Percentiles rank a stretch among this genome's conserved stretches.
Evolutionary conservation across 805 yeast species (phyloP).

Genomic region (Danielia reshetovae): DNA sequence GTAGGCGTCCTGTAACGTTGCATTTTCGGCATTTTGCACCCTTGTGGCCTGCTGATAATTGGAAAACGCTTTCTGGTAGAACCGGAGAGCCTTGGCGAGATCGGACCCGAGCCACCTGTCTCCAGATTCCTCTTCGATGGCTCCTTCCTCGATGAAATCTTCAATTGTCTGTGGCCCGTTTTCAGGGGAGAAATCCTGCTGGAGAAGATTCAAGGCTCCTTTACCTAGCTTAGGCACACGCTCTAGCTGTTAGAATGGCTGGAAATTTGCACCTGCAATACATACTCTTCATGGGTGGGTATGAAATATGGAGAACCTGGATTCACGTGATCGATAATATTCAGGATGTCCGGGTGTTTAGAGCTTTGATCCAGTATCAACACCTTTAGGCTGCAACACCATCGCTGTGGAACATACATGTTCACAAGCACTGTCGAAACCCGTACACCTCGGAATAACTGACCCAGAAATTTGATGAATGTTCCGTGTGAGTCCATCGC

Average conservation of each 20-base stretch:
- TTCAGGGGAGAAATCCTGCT: background rate
- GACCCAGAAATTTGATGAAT: no score
- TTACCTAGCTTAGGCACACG: constrained; percentile 8
- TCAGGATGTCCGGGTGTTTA: no score
- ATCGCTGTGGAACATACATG: no score
- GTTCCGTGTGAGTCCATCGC: no score
- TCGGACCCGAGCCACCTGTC: constrained; percentile 72
- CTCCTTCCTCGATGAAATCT: constrained; percentile 54
- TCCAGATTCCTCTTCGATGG: constrained; percentile 67
- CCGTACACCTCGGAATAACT: no score
- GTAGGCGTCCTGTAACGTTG: constrained; percentile 37
- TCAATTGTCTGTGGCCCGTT: constrained; percentile 32
- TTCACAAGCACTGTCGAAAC: no score
- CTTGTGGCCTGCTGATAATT: constrained; percentile 38
- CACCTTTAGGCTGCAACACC: no score
- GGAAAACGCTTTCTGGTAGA: constrained; percentile 55
- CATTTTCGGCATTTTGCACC: constrained; percentile 4
- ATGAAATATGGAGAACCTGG: no score
- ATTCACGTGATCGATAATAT: no score
- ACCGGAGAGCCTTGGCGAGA: constrained; percentile 57
- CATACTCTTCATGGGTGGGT: constrained; percentile 3
- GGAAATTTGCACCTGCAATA: background rate
- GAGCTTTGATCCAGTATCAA: no score
- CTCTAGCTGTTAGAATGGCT: constrained; percentile 6
- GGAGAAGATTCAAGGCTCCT: constrained; percentile 3